Conservation (phyloP, 768 basidiomycete species). For the Suillus ampliporus region DNA sequence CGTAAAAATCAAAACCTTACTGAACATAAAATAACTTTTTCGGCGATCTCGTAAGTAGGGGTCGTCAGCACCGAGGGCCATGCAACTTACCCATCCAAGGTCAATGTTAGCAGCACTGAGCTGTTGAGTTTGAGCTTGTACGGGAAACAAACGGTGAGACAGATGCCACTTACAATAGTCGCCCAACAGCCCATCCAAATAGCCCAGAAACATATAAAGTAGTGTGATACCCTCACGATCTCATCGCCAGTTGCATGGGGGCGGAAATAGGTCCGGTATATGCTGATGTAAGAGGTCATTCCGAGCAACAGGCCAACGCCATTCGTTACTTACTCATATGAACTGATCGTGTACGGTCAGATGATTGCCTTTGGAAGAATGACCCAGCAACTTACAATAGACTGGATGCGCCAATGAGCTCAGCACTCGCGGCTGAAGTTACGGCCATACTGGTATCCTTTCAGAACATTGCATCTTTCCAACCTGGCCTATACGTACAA, state of each 20-base stretch:
- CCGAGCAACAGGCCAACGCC: neutral
- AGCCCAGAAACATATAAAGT: constrained; percentile 49
- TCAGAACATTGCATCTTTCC: neutral
- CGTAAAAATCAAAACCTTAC: constrained; percentile 29
- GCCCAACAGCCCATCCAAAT: constrained; percentile 51
- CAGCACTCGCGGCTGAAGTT: constrained; percentile 51
- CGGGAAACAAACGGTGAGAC: neutral
- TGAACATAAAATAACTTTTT: constrained; percentile 51
- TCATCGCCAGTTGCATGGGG: constrained; percentile 43
- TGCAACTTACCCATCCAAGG: constrained; percentile 48
- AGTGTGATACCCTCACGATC: constrained; percentile 46
- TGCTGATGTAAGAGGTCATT: constrained; percentile 22
- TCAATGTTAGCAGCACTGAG: constrained; percentile 51
- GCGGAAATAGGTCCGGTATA: constrained; percentile 46
- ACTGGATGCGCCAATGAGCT: constrained; percentile 51
- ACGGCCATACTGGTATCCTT: constrained; percentile 46
- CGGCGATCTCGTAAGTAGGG: constrained; percentile 11
- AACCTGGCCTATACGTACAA: constrained; percentile 31
- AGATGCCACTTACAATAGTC: constrained; percentile 36
- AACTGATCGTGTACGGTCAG: constrained; percentile 30
- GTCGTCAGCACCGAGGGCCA: neutral
- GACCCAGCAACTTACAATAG: constrained; percentile 42
- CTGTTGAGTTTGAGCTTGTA: constrained; percentile 25
- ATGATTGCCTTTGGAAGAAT: constrained; percentile 11
- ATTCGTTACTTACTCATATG: constrained; percentile 48